Percentiles rank a stretch among this genome's conserved stretches.
Conservation (phyloP, 2,329 filamentous ascomycete species). For the Aspergillus brunneoviolaceus region DNA sequence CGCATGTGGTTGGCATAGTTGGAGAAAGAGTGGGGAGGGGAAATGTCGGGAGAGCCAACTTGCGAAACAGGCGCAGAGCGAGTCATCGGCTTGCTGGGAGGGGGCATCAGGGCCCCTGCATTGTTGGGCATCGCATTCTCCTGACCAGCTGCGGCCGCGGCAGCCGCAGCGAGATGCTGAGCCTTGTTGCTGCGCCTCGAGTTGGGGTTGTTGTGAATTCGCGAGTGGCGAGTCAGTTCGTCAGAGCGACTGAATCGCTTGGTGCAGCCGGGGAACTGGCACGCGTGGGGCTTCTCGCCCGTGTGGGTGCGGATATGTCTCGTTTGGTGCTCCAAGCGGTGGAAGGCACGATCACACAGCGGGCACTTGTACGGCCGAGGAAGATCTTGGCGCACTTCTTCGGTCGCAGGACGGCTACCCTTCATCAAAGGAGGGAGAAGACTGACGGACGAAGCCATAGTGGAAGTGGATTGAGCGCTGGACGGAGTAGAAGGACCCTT, state of each 20-base stretch:
- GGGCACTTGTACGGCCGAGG: slow-evolving; percentile 98
- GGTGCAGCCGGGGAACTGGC: slow-evolving; percentile 90
- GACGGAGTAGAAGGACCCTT: slow-evolving; percentile 29
- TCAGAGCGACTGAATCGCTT: slow-evolving; percentile 97
- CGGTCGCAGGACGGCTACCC: slow-evolving; percentile 57
- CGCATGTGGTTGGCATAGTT: slow-evolving; percentile 59
- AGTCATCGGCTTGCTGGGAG: slow-evolving; percentile 74
- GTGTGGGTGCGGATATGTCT: slow-evolving; percentile 95
- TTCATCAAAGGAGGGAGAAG: slow-evolving; percentile 47
- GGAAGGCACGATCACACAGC: slow-evolving; percentile 97
- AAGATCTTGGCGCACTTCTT: slow-evolving; percentile 69
- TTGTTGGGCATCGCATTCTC: slow-evolving; percentile 48
- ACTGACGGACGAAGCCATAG: slow-evolving; percentile 48
- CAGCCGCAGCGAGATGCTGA: slow-evolving; percentile 61
- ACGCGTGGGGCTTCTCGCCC: slow-evolving; percentile 96
- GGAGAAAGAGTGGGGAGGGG: slow-evolving; percentile 83
- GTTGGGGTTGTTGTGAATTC: slow-evolving; percentile 99
- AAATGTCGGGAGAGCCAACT: slow-evolving; percentile 90
- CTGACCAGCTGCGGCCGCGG: slow-evolving; percentile 54
- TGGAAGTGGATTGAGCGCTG: slow-evolving; percentile 28
- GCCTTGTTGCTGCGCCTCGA: slow-evolving; percentile 89
- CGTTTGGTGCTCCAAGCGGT: slow-evolving; percentile 92
- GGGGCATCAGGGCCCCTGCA: slow-evolving; percentile 70
- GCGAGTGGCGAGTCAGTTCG: slow-evolving; percentile 92
- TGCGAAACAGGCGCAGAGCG: slow-evolving; percentile 86